Evolutionary conservation across 2,329 filamentous ascomycete genomes (phyloP).

Genomic region (Fusarium zealandicum): DNA sequence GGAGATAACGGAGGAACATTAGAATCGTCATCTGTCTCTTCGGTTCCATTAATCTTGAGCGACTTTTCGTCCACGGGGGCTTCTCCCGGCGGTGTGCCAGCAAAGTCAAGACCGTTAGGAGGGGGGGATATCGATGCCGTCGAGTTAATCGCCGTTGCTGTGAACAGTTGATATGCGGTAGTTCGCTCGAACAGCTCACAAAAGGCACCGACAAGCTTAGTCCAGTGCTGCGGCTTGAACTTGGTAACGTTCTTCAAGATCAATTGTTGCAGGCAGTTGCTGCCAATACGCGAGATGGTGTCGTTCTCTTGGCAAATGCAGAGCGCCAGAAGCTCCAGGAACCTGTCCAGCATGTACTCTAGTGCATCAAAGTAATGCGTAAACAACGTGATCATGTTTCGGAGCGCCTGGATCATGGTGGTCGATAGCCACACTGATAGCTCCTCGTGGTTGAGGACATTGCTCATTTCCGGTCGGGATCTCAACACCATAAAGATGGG

Average conservation of each 20-base stretch:
- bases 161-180: constrained; percentile 94
- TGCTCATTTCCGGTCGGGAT: constrained; percentile 94
- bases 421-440: constrained; percentile 98
- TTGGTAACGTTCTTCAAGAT: constrained; percentile 97
- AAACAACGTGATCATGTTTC: constrained; percentile 98
- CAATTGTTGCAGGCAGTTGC: constrained; percentile 95
- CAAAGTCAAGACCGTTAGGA: constrained; percentile 61
- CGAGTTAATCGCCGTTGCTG: constrained; percentile 70
- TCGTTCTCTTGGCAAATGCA: constrained; percentile 99
- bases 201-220: constrained; percentile 92
- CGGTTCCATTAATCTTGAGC: constrained; percentile 66
- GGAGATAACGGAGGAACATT: constrained; percentile 40
- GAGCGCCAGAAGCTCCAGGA: constrained; percentile 89
- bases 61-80: constrained; percentile 60
- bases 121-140: constrained; percentile 60
- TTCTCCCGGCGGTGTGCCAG: constrained; percentile 51
- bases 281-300: constrained; percentile 95
- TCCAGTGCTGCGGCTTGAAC: constrained; percentile 87
- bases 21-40: constrained; percentile 51
- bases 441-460: constrained; percentile 94
- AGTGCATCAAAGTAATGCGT: constrained; percentile 97
- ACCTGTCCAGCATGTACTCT: constrained; percentile 98
- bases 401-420: constrained; percentile 97
- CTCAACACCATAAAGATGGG: constrained; percentile 98
- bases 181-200: constrained; percentile 95